Percentiles rank a stretch among this genome's conserved stretches.
Evolutionary conservation across 78 protist species (phyloP).

Genomic region (Pigoraptor vietnamica): DNA sequence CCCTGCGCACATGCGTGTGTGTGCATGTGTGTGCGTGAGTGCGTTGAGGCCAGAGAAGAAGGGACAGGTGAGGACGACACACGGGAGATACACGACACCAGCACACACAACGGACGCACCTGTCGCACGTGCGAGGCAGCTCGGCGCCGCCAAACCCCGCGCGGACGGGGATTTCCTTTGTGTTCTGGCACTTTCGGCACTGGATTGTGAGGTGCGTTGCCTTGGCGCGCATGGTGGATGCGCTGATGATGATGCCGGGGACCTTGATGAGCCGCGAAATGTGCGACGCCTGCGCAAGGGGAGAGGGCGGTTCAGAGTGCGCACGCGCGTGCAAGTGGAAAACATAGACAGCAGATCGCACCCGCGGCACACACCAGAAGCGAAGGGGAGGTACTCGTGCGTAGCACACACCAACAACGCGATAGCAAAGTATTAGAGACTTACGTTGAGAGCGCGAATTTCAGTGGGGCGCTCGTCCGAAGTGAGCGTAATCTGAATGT

Average conservation of each 20-base stretch:
- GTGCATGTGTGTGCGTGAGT: neutral
- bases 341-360: too few relatives aligned
- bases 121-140: constrained; percentile 74
- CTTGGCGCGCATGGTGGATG: constrained; percentile 65
- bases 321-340: neutral
- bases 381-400: neutral
- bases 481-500: constrained; percentile 49
- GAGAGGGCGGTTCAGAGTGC: neutral
- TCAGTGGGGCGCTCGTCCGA: constrained; percentile 22
- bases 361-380: neutral
- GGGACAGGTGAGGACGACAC: too few relatives aligned
- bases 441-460: constrained; percentile 56
- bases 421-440: too few relatives aligned
- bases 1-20: neutral
- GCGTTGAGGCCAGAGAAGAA: too few relatives aligned
- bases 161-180: constrained; percentile 1
- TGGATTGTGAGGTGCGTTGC: constrained; percentile 38
- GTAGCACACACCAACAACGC: neutral
- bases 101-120: neutral
- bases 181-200: constrained; percentile 63
- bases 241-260: constrained; percentile 83
- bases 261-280: constrained; percentile 68
- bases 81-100: neutral
- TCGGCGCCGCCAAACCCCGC: constrained; percentile 65
- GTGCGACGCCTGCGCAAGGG: constrained; percentile 29